Base-by-base conservation (phyloP, 495 filamentous ascomycete genomes). In the Baudoinia panamericana region DNA sequence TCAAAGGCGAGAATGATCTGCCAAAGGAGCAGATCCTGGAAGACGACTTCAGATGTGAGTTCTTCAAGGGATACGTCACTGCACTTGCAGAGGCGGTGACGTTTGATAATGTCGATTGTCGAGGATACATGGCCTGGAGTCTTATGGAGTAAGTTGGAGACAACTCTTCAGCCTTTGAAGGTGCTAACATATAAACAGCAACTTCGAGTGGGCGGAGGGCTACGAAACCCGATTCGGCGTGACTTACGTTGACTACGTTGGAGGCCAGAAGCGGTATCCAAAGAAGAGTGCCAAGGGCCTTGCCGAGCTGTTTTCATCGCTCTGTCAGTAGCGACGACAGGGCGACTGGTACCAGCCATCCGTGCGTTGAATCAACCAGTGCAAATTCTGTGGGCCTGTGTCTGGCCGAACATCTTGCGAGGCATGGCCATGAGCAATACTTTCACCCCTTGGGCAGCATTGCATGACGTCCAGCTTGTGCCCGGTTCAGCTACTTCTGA, bases 1-100 rank as follows among this genome's bases (percentile, higher is more conserved):
- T 83, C 52, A 78, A 82, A 53, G 79, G 78, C 29, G 81, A 85
- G 67, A 86, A 80, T 55, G 78, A 84, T 53, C 55, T 83, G 59
- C 61, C 73, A 5, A 55, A 73, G 18, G 76, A 83, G 26, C 48
- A 84, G 53, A 26, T 56, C 38, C 20, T 39, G 24, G 6, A 55
- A 51, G 32, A 57, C 50, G 19, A 50, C 36, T 41, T 48, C 54
- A 24, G 58, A 6, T 39, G 47, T 30, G 41, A 58, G 46, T 46
- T 58, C 56, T 41, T 58, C 49, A 20, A 46, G 35, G 76, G 72
- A 42, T 86, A 90, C 56, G 68, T 86, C 39, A 61, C 65, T 32
- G 82, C 77, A 43, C 67, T 85, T 70, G 78, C 74, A 15, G 69
- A 77, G 56, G 78, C 80, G 4, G 67, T 70, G 13, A 60, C 63